Conservation (phyloP, 768 basidiomycete species). For the Psilocybe cubensis region DNA sequence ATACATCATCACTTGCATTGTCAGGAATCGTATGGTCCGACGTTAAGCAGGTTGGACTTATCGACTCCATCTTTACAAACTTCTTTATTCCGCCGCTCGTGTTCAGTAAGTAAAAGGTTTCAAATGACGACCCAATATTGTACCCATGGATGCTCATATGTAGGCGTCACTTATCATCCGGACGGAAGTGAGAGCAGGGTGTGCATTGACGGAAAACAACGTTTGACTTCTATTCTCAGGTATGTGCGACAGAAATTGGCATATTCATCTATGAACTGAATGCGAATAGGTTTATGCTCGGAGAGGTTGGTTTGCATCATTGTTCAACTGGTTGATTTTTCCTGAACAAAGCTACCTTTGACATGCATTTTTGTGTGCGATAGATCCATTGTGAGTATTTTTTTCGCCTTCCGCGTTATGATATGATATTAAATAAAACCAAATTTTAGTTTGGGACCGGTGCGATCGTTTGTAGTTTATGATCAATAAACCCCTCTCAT, state of each 20-base stretch:
- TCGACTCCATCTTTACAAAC: slow-evolving; percentile 67
- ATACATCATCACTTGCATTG: not conserved
- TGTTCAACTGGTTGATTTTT: not conserved
- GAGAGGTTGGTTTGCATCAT: slow-evolving; percentile 44
- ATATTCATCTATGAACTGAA: not conserved
- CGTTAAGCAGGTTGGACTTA: slow-evolving; percentile 58
- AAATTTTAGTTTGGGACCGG: slow-evolving; percentile 28
- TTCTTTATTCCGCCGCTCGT: slow-evolving; percentile 72
- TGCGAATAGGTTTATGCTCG: slow-evolving; percentile 52
- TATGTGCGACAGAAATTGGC: slow-evolving; percentile 22
- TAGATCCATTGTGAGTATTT: slow-evolving; percentile 47
- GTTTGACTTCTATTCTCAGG: slow-evolving; percentile 68
- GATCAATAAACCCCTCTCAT: not conserved
- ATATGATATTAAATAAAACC: not conserved
- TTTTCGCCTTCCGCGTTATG: slow-evolving; percentile 7
- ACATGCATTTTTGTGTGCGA: slow-evolving; percentile 8
- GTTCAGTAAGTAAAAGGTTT: slow-evolving; percentile 47
- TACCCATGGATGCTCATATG: not conserved
- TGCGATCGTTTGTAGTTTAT: slow-evolving; percentile 9
- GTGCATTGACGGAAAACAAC: slow-evolving; percentile 78
- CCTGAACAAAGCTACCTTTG: not conserved
- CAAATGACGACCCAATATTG: not conserved
- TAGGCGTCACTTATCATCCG: slow-evolving; percentile 33
- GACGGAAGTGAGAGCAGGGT: slow-evolving; percentile 49
- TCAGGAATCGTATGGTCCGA: slow-evolving; percentile 70